These are phyloP conservation scores for Canna indica DNA, from an alignment of 176 grass and related monocot genomes.

Conservation along the genomic window DNA sequence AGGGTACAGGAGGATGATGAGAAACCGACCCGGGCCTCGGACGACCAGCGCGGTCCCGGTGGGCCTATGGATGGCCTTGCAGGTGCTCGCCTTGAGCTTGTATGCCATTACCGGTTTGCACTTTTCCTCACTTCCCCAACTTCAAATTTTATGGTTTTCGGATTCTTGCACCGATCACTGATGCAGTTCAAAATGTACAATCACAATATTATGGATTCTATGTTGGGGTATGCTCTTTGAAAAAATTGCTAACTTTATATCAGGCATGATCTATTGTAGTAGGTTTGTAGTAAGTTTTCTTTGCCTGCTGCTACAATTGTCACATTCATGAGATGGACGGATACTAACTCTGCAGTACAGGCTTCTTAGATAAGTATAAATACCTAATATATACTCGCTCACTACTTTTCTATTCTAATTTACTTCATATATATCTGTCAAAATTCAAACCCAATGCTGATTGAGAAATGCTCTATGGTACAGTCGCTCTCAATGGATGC, in stretches of 20 bases:
- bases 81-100: constrained; percentile 54
- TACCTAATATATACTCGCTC: no score
- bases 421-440: no score
- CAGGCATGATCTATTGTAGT: background rate
- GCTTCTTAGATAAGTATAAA: no score
- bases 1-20: constrained; percentile 41
- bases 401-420: no score
- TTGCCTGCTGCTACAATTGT: background rate
- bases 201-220: background rate
- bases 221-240: background rate
- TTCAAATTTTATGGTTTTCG: constrained; percentile 8
- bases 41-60: background rate
- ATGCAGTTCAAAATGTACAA: background rate
- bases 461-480: no score
- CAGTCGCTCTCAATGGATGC: no score
- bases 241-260: background rate
- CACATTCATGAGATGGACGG: background rate
- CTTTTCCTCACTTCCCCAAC: background rate
- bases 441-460: no score
- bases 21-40: background rate
- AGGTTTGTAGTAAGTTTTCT: background rate
- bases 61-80: constrained; percentile 48
- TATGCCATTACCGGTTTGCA: constrained; percentile 62
- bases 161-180: background rate
- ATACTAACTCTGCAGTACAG: background rate